Base-by-base conservation (phyloP, 225 moss, liverwort and hornwort genomes). In the Pleurozium schreberi region DNA sequence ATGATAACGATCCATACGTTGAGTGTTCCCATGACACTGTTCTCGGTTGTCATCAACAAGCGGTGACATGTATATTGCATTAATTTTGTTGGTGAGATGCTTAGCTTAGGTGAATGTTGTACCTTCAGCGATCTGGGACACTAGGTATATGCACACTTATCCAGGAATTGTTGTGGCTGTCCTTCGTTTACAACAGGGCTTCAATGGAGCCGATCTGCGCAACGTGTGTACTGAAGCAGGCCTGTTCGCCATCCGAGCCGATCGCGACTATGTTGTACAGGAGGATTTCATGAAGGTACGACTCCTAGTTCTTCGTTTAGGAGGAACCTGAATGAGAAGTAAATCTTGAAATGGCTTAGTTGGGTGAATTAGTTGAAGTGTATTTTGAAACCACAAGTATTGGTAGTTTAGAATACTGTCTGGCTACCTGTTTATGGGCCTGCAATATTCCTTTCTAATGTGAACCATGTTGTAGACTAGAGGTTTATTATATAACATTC, bases 231-330 rank as follows among this genome's bases (percentile, higher is more conserved):
- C 98, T 75, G 97, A 98, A 94, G 97, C 98, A 64, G 97, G 97
- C 61, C 96, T 98, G 96, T 98, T 98, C 78, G 98, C 98, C 16
- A 98, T 98, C 90, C 96, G 97, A 71, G 94, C 92, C 80, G 96
- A 96, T 76, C 92, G 96, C 82, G 97, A 98, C 86, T 96, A 95
- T 71, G 98, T 98, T 87, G 95, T 96, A 36, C 97, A 98, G 84
- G 98, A 98, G 88, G 98, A 98, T 79, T 98, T 98, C 79, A 97
- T 98, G 98, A 97, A 98, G 98, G 98, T 96, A 87, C 59, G 55
- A 75, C 16, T 36, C 38, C 84, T 19, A 45, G 85, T 84, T 70
- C 58, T 88, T 81, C n/a, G 40, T 81, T 42, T 75, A 64, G 16
- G 62, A 47, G 69, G 76, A 3, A 14, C 69, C 23, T 38, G 38